These are phyloP conservation scores for Raffaelea ambrosiae DNA, from an alignment of 2,329 filamentous ascomycete species.

Conservation along the genomic window DNA sequence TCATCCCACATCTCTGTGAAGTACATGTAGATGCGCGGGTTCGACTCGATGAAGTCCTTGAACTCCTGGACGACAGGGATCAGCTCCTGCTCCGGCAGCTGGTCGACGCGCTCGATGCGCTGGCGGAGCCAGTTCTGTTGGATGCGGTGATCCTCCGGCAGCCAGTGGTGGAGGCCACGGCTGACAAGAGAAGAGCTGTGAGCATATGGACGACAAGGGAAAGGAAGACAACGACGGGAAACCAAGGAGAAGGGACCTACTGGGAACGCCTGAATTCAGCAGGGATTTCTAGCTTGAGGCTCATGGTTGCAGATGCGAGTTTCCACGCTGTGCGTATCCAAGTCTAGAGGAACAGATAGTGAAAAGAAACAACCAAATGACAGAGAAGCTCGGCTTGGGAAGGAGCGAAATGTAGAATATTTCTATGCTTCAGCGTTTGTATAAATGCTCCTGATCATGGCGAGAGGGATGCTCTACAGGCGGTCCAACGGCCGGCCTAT, in stretches of 20 bases:
- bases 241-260: conserved; percentile 24
- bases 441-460: too few species aligned
- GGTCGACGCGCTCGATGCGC: conserved; percentile 46
- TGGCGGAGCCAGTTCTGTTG: conserved; percentile 55
- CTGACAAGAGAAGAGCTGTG: conserved; percentile 20
- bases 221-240: not conserved
- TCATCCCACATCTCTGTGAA: conserved; percentile 61
- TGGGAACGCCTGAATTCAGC: conserved; percentile 33
- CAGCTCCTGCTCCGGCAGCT: conserved; percentile 36
- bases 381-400: too few species aligned
- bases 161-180: conserved; percentile 44
- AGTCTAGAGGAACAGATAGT: too few species aligned
- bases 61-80: conserved; percentile 57
- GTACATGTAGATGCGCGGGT: conserved; percentile 57
- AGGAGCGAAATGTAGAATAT: too few species aligned
- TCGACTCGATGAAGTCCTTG: conserved; percentile 54
- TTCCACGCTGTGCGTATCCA: too few species aligned
- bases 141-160: conserved; percentile 53
- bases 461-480: too few species aligned
- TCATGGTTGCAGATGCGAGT: too few species aligned
- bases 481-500: too few species aligned
- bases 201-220: not conserved
- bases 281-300: conserved; percentile 28
- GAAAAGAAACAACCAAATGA: too few species aligned
- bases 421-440: too few species aligned